These are phyloP conservation scores for Gnetum montanum DNA, from an alignment of 75 land plant species.

Conservation along the genomic window DNA sequence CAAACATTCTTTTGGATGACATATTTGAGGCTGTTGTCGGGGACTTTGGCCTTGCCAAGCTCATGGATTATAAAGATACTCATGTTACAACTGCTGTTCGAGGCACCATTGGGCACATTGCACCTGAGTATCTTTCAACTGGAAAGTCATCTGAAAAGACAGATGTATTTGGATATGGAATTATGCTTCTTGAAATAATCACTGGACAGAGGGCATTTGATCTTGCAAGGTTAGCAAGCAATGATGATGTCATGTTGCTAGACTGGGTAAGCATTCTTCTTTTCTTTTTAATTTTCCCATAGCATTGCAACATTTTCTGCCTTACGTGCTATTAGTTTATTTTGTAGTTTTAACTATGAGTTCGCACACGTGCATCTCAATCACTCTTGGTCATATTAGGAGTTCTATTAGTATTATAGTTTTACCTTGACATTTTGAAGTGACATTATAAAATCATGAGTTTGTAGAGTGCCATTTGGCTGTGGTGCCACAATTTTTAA, in stretches of 20 bases:
- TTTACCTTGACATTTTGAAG: no score
- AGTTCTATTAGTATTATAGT: no score
- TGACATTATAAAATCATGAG: no score
- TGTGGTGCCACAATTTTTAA: no score
- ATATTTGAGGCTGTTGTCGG: conserved; percentile 87
- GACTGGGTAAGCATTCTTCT: conserved; percentile 58
- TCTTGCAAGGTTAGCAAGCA: conserved; percentile 84
- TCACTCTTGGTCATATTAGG: no score
- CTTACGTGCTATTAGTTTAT: no score
- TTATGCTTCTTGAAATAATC: conserved; percentile 80
- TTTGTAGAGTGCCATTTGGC: no score
- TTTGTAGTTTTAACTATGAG: no score
- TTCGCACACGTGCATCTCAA: no score
- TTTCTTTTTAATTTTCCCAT: no score
- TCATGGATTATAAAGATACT: conserved; percentile 86
- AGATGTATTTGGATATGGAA: conserved; percentile 88
- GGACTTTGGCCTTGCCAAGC: conserved; percentile 83
- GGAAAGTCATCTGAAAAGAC: conserved; percentile 86
- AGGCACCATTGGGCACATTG: conserved; percentile 82
- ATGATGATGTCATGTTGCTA: conserved; percentile 89
- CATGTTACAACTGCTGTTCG: conserved; percentile 87
- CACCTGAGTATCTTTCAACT: conserved; percentile 80
- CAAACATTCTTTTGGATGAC: conserved; percentile 76
- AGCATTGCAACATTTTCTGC: no score
- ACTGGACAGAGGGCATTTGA: conserved; percentile 90